Conservation (phyloP, 768 basidiomycete species). For the Melanogaster broomeanus region DNA sequence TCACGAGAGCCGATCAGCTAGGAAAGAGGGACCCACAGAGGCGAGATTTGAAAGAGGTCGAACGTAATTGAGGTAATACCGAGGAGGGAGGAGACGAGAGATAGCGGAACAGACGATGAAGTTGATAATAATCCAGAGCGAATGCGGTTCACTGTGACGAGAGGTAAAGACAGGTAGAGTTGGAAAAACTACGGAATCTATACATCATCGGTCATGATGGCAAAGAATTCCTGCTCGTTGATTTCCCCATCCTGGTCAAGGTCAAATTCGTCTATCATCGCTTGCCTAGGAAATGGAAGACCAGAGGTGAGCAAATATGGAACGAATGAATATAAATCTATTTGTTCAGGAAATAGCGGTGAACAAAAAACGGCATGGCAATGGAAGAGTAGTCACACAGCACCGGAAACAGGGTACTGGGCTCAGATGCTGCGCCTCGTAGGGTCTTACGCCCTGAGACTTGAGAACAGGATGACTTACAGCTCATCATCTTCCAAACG, state of each 20-base stretch:
- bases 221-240: conserved; percentile 93
- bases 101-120: conserved; percentile 12
- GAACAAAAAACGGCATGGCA: conserved; percentile 19
- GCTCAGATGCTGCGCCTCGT: conserved; percentile 25
- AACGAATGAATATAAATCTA: conserved; percentile 13
- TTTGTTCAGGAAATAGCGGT: conserved; percentile 26
- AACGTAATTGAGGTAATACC: conserved; percentile 19
- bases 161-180: neutral
- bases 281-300: conserved; percentile 67
- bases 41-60: conserved; percentile 3
- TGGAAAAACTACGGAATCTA: conserved; percentile 29
- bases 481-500: conserved; percentile 93
- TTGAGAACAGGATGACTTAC: conserved; percentile 52
- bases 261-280: conserved; percentile 99
- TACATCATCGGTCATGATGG: conserved; percentile 95
- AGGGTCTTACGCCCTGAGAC: conserved; percentile 17
- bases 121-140: conserved; percentile 12
- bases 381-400: conserved; percentile 19
- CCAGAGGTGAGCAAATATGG: conserved; percentile 32
- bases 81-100: conserved; percentile 20
- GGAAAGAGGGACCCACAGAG: conserved; percentile 22
- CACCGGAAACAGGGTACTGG: conserved; percentile 29
- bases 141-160: conserved; percentile 1
- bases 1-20: conserved; percentile 20
- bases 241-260: conserved; percentile 98